Percentiles rank a stretch among this genome's conserved stretches.
Evolutionary conservation across 805 yeast genomes (phyloP).

Genomic region (Wickerhamomyces sydowiorum): DNA sequence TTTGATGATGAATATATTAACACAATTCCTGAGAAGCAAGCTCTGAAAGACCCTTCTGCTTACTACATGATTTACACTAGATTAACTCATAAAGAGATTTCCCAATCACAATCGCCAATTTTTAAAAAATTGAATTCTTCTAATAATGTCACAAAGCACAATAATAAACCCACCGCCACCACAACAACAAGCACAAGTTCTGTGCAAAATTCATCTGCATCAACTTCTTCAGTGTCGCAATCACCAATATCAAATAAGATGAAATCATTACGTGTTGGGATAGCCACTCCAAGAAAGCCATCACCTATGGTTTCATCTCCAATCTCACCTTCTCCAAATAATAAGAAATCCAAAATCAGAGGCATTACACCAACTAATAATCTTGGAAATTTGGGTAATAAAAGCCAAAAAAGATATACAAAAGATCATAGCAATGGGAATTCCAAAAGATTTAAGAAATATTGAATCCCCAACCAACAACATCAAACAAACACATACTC

Average conservation of each 20-base stretch:
- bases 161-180: background rate
- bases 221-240: background rate
- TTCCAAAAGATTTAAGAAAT: conserved; percentile 18
- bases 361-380: conserved; percentile 20
- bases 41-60: conserved; percentile 80
- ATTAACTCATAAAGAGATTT: conserved; percentile 49
- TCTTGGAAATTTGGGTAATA: conserved; percentile 13
- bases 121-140: background rate
- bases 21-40: conserved; percentile 63
- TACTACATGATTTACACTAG: conserved; percentile 84
- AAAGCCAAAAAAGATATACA: conserved; percentile 15
- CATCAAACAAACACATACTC: too few species aligned
- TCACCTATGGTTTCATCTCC: background rate
- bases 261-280: background rate
- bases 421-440: conserved; percentile 9
- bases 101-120: conserved; percentile 7
- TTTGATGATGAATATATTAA: conserved; percentile 92
- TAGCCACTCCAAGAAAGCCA: background rate
- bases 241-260: background rate
- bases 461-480: too few species aligned
- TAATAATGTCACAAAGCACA: too few species aligned
- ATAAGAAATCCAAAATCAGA: conserved; percentile 10
- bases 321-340: background rate
- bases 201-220: background rate
- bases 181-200: background rate